A percentile compares a stretch with the other conserved stretches of the same genome.
Evolutionary conservation across 768 basidiomycete genomes (phyloP).

Genomic region (Lactarius tabidus): DNA sequence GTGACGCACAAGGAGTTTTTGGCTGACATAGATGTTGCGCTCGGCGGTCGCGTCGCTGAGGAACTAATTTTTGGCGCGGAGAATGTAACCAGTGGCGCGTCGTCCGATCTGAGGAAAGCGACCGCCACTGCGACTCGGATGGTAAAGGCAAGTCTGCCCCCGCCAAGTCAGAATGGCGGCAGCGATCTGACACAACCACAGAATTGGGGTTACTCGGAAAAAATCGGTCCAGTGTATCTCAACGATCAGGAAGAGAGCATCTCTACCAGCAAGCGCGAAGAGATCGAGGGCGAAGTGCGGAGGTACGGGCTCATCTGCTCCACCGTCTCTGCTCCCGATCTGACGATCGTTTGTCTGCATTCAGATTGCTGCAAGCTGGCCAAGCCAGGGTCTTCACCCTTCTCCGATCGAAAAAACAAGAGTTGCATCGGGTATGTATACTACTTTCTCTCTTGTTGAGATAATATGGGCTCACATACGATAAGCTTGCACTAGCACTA

Average conservation of each 20-base stretch:
- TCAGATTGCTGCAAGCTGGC: slow-evolving; percentile 43
- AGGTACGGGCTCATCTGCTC: slow-evolving; percentile 46
- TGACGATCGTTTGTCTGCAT: not conserved
- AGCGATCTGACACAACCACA: slow-evolving; percentile 30
- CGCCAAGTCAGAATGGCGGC: not conserved
- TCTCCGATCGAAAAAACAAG: slow-evolving; percentile 62
- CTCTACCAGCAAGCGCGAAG: slow-evolving; percentile 71
- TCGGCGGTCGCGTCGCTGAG: slow-evolving; percentile 96
- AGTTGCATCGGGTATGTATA: slow-evolving; percentile 64
- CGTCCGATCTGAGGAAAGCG: slow-evolving; percentile 79
- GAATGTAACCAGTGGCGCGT: slow-evolving; percentile 87
- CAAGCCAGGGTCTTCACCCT: slow-evolving; percentile 62
- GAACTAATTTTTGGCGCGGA: slow-evolving; percentile 86
- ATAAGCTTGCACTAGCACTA: slow-evolving; percentile 84
- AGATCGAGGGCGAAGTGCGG: slow-evolving; percentile 86
- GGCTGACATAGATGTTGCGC: slow-evolving; percentile 83
- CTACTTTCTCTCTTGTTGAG: not conserved
- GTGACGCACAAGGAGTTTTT: slow-evolving; percentile 70
- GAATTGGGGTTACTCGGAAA: slow-evolving; percentile 75
- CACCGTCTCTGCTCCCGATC: not conserved
- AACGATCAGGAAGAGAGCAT: slow-evolving; percentile 66
- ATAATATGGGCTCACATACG: slow-evolving; percentile 1
- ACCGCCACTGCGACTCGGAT: slow-evolving; percentile 77
- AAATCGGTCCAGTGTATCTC: slow-evolving; percentile 80
- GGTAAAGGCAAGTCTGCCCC: slow-evolving; percentile 66